These are phyloP conservation scores for Pseudopyricularia javanii DNA, from an alignment of 2,329 filamentous ascomycete genomes.

Conservation along the genomic window DNA sequence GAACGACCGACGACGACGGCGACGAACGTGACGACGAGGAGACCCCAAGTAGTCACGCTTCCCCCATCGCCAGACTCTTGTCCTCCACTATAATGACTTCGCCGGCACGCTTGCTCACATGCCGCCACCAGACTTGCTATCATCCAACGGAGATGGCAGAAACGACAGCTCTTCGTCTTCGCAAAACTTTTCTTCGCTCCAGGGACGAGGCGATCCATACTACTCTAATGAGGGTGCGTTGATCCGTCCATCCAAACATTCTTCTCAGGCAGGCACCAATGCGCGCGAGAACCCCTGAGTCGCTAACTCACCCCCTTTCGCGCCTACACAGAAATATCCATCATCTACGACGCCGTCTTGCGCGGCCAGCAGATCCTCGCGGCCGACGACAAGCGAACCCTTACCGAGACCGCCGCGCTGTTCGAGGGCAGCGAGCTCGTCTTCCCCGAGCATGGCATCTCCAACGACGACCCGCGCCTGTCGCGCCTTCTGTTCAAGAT, in stretches of 20 bases:
- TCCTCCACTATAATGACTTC: constrained; percentile 20
- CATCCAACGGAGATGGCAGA: constrained; percentile 20
- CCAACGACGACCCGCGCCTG: constrained; percentile 57
- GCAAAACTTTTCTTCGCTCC: constrained; percentile 4
- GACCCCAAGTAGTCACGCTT: background rate
- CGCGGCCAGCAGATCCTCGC: constrained; percentile 55
- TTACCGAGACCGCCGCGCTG: constrained; percentile 62
- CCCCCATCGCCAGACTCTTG: background rate
- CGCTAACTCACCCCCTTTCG: constrained; percentile 4
- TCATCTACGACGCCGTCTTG: constrained; percentile 65
- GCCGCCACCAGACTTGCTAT: constrained; percentile 21
- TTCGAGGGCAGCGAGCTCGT: constrained; percentile 72
- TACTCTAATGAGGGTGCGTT: constrained; percentile 49
- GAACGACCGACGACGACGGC: background rate
- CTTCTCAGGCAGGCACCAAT: no score
- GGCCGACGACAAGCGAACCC: constrained; percentile 43
- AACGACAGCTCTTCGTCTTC: constrained; percentile 10
- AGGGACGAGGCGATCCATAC: constrained; percentile 22
- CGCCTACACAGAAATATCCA: constrained; percentile 53
- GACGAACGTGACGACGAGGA: background rate
- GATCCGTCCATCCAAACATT: no score
- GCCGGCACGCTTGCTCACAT: constrained; percentile 19
- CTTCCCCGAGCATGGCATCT: constrained; percentile 56
- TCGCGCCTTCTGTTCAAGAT: constrained; percentile 71
- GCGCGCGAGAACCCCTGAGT: constrained; percentile 6